A percentile compares a stretch with the other conserved stretches of the same genome.
These are phyloP conservation scores for Styphnolobium japonicum DNA, from an alignment of 306 rosid genomes.

Conservation along the genomic window DNA sequence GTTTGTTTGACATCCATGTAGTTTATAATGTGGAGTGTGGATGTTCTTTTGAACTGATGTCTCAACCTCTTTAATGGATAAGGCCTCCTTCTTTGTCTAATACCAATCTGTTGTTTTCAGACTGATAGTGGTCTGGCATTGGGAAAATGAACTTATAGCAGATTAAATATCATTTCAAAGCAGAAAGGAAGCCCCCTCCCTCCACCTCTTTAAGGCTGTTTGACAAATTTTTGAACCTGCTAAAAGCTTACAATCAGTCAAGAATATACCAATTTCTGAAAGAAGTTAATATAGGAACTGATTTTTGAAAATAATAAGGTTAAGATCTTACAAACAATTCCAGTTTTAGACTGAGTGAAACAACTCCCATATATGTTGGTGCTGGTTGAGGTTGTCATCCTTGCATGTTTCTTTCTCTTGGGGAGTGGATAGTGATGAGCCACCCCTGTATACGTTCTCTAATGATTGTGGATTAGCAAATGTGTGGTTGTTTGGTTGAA, in stretches of 20 bases:
- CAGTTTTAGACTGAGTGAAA: neutral
- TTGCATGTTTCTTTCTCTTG: neutral
- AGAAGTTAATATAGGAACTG: neutral
- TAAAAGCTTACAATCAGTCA: neutral
- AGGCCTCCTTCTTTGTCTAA: neutral
- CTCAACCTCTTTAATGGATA: neutral
- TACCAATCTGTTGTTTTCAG: neutral
- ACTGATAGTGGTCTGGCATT: neutral
- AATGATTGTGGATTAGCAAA: neutral
- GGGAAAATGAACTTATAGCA: neutral
- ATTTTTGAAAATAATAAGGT: neutral
- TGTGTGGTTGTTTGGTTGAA: slow-evolving; percentile 9
- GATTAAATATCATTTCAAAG: neutral
- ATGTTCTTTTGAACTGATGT: neutral
- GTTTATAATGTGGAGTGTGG: neutral
- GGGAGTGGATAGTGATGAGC: neutral
- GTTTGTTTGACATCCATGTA: neutral
- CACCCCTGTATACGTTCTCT: neutral
- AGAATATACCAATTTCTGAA: neutral
- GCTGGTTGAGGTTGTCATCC: neutral
- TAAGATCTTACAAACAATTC: neutral
- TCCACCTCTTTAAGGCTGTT: neutral
- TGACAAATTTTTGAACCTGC: neutral
- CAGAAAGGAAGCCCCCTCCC: neutral
- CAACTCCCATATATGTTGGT: neutral